Conservation (phyloP, 108 stramenopile genomes). For the Aureococcus anophagefferens region DNA sequence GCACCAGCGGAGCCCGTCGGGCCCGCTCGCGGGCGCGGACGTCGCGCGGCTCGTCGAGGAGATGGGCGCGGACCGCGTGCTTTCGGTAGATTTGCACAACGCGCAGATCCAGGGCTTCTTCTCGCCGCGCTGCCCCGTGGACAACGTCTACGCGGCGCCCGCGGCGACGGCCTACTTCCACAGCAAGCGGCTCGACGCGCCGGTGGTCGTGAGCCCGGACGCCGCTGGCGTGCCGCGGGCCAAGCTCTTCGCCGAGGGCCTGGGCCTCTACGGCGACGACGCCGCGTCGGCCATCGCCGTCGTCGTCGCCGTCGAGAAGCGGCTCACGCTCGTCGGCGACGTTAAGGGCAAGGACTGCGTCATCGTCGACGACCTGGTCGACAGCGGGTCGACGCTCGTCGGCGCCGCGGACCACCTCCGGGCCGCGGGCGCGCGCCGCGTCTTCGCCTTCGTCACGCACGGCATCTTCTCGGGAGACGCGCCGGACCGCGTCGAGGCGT, state of each 20-base stretch:
- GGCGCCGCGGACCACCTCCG: slow-evolving; percentile 2
- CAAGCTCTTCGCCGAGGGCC: neutral
- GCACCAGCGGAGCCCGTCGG: too few relatives aligned
- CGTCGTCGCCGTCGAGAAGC: neutral
- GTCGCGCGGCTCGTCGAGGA: slow-evolving; percentile 22
- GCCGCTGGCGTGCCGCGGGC: slow-evolving; percentile 2
- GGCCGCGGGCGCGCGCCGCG: slow-evolving; percentile 12
- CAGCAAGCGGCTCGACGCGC: neutral
- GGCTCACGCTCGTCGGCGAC: slow-evolving; percentile 15
- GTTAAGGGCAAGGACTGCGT: slow-evolving; percentile 21
- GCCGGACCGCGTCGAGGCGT: neutral
- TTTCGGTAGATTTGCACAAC: slow-evolving; percentile 25
- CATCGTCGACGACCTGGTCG: slow-evolving; percentile 34
- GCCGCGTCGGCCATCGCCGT: neutral
- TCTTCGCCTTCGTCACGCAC: slow-evolving; percentile 25
- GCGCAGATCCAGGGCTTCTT: slow-evolving; percentile 29
- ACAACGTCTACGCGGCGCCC: neutral
- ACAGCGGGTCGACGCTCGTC: slow-evolving; percentile 17
- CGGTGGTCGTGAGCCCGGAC: slow-evolving; percentile 3
- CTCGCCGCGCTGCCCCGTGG: neutral
- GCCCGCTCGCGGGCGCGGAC: slow-evolving; percentile 9
- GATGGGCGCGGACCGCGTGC: slow-evolving; percentile 18
- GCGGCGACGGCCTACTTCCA: neutral
- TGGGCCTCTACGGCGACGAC: neutral
- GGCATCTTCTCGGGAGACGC: slow-evolving; percentile 18